phyloP scores from a whole-genome alignment of 2,329 filamentous ascomycete species.

The Epichloe aotearoae region DNA sequence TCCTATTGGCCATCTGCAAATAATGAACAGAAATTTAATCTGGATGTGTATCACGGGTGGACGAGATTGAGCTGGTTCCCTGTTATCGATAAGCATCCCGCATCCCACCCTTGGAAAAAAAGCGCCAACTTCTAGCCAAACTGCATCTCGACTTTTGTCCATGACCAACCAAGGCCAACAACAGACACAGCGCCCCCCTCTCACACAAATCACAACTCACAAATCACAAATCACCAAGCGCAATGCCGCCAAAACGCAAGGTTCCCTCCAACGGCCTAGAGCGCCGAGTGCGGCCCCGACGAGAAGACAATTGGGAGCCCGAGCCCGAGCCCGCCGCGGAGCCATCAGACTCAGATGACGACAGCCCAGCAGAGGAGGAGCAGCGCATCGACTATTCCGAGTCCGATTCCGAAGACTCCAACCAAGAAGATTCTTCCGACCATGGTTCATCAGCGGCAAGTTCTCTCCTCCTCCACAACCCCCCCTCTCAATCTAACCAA shows the following conservation, averaged over 20 bases:
- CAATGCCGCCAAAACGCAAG: conserved; percentile 28
- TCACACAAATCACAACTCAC: neutral
- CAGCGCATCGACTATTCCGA: conserved; percentile 13
- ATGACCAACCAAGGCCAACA: neutral
- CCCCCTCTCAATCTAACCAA: neutral
- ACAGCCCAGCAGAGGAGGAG: conserved; percentile 13
- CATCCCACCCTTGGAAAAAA: neutral
- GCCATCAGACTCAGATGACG: conserved; percentile 15
- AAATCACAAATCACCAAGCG: neutral
- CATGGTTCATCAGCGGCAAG: conserved; percentile 17
- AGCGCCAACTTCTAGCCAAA: neutral
- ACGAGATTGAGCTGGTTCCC: too few relatives aligned
- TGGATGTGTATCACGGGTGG: too few relatives aligned
- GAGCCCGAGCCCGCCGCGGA: conserved; percentile 18
- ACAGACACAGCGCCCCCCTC: neutral
- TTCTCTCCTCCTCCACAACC: conserved; percentile 12
- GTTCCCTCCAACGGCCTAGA: conserved; percentile 22
- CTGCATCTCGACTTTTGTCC: conserved; percentile 9
- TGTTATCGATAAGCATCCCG: conserved; percentile 5
- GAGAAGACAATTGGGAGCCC: conserved; percentile 29
- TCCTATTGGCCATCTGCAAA: too few relatives aligned
- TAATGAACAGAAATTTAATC: too few relatives aligned
- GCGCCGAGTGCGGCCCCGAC: conserved; percentile 30
- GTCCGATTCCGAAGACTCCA: conserved; percentile 17
- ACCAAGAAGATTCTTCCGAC: conserved; percentile 18